Evolutionary conservation across 345 rosid genomes (phyloP), one percentile per base, ranked within the genome.

Genomic region (Eucalyptus pauciflora): DNA sequence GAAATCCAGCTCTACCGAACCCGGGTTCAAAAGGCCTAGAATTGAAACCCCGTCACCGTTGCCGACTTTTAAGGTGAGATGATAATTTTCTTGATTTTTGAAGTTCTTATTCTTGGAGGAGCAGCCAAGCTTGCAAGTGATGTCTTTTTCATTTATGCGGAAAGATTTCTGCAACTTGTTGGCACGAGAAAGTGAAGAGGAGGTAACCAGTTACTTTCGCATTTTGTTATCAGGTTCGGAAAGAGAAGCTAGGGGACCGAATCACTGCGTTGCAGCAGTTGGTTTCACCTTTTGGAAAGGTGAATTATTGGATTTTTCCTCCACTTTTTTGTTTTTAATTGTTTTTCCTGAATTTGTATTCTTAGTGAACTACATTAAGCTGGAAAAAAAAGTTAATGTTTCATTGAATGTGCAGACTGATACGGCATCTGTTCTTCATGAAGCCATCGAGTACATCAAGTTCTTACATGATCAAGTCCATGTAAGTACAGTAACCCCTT

Each of bases 231-330:
- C 93, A 97, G 99, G 99, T 96, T 86, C 92, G 99, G 90, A 96
- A 97, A 94, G 99, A 96, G 95, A 97, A 97, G 95, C 92, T 96
- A 67, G 99, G 99, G 93, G 99, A 97, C 95, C 94, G 98, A 92
- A 94, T 97, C 92, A 97, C 99, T 86, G 99, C 99, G 4, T 98
- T 97, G 89, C 99, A 97, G 90, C 99, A 97, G 91, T 94, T 97
- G 92, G 99, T 96, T 93, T 96, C 99, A 88, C 99, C 99, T 92
- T 97, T 96, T 89, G 99, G 99, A 94, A 97, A 97, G 99, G 99
- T 96, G 60, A 89, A 87, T 87, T 91, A 89, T 83, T 54, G 56
- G 52, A 88, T 46, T 79, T 81, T 79, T 22, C 86, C 49, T 76
- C 49, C 76, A 18, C 52, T 41, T 46, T 64, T 18, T 50, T 29